These are phyloP conservation scores for Hibiscus trionum DNA, from an alignment of 345 rosid species.

Conservation along the genomic window DNA sequence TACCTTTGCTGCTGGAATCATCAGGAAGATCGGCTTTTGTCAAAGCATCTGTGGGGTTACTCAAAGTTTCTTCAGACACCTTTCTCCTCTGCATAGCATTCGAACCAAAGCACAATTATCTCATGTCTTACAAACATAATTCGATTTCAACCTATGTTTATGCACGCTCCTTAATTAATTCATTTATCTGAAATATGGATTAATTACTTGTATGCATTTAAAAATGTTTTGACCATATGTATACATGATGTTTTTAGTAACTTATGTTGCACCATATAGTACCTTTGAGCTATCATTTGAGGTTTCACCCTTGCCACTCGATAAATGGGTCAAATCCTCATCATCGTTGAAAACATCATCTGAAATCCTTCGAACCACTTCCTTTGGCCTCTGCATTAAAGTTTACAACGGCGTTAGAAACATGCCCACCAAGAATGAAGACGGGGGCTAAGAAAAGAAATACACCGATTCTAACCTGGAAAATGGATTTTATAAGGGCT, in stretches of 20 bases:
- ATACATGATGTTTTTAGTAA: background rate
- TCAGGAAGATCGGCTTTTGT: conserved; percentile 19
- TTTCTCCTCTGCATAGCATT: conserved; percentile 43
- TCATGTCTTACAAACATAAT: background rate
- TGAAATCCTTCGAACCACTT: conserved; percentile 48
- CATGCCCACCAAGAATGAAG: background rate
- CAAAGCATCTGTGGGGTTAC: conserved; percentile 47
- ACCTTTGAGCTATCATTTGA: conserved; percentile 21
- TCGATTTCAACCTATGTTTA: conserved; percentile 11
- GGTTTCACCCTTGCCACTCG: conserved; percentile 15
- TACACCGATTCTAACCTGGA: conserved; percentile 34
- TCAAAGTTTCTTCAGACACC: conserved; percentile 32
- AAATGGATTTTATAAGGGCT: conserved; percentile 64
- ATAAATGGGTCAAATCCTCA: conserved; percentile 18
- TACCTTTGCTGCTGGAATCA: conserved; percentile 29
- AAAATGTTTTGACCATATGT: conserved; percentile 25
- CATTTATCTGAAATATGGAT: background rate
- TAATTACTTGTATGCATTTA: conserved; percentile 4
- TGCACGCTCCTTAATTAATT: background rate
- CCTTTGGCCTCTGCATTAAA: conserved; percentile 34
- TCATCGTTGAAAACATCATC: conserved; percentile 46
- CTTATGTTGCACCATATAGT: background rate
- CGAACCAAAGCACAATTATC: background rate
- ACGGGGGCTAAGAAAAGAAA: background rate
- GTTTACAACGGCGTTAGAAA: conserved; percentile 6